A percentile compares a stretch with the other conserved stretches of the same genome.
phyloP scores from a whole-genome alignment of 1,284 basidiomycete genomes.

The Boletellus sp. region DNA sequence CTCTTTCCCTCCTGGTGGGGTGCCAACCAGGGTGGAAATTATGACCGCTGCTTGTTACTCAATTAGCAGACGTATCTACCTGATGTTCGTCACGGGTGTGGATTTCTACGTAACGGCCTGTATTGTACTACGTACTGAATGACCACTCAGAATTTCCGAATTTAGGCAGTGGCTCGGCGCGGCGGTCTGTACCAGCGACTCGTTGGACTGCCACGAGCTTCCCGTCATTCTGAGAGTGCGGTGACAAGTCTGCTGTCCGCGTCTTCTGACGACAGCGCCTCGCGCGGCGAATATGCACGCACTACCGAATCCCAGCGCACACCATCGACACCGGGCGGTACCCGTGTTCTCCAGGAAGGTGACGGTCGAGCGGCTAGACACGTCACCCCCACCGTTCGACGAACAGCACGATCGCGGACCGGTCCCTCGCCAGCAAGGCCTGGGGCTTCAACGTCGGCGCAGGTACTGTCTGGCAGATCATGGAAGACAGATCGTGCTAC shows the following conservation, averaged over 20 bases:
- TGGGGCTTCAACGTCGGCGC: slow-evolving; percentile 69
- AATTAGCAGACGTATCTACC: no score
- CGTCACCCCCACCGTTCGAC: slow-evolving; percentile 43
- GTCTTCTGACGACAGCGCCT: slow-evolving; percentile 23
- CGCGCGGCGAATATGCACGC: slow-evolving; percentile 48
- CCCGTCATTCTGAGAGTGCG: no score
- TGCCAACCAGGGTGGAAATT: no score
- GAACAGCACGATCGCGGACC: slow-evolving; percentile 35
- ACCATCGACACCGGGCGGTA: slow-evolving; percentile 64
- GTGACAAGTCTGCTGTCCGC: slow-evolving; percentile 19
- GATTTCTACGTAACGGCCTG: no score
- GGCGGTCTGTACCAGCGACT: no score
- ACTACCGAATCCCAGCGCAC: slow-evolving; percentile 54
- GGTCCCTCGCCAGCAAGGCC: slow-evolving; percentile 46
- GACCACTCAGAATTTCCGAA: no score
- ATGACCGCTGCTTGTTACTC: no score
- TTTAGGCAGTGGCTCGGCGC: no score
- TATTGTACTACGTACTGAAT: no score
- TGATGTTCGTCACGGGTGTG: no score
- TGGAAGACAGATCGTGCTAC: slow-evolving; percentile 73
- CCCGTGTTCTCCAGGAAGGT: slow-evolving; percentile 50
- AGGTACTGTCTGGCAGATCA: slow-evolving; percentile 69
- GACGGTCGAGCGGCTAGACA: slow-evolving; percentile 53
- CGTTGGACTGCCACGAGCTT: no score
- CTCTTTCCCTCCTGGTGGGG: no score